Conservation (phyloP, 2,329 filamentous ascomycete genomes). For the Pestalotiopsis sp. region DNA sequence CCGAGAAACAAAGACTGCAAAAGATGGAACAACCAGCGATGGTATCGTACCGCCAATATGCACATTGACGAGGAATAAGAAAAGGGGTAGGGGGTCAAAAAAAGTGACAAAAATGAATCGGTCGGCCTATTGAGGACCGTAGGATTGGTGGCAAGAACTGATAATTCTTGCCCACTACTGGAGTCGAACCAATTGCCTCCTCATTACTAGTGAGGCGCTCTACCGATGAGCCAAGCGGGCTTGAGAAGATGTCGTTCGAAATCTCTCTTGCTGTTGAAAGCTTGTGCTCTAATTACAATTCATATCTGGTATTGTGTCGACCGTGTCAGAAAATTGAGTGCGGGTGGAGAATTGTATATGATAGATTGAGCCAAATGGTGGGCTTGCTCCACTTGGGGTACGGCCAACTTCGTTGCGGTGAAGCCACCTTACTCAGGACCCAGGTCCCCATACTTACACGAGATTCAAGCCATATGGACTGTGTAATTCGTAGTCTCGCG, state of each 20-base stretch:
- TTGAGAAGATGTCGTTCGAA: background rate
- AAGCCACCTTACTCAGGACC: background rate
- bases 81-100: background rate
- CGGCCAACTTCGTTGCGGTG: background rate
- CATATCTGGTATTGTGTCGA: background rate
- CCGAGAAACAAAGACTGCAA: too few relatives aligned
- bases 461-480: background rate
- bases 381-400: background rate
- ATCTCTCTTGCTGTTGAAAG: background rate
- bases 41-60: too few relatives aligned
- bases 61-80: background rate
- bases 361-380: background rate
- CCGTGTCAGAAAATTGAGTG: background rate
- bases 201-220: constrained; percentile 5
- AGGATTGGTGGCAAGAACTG: background rate
- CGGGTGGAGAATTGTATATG: background rate
- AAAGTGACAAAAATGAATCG: background rate
- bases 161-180: background rate
- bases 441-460: background rate
- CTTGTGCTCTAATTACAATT: background rate
- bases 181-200: constrained; percentile 4
- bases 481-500: background rate
- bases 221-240: constrained; percentile 3
- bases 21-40: too few relatives aligned
- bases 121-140: background rate